These are phyloP conservation scores for Phytophthora cryptogea DNA, from an alignment of 352 stramenopile species.

Conservation along the genomic window DNA sequence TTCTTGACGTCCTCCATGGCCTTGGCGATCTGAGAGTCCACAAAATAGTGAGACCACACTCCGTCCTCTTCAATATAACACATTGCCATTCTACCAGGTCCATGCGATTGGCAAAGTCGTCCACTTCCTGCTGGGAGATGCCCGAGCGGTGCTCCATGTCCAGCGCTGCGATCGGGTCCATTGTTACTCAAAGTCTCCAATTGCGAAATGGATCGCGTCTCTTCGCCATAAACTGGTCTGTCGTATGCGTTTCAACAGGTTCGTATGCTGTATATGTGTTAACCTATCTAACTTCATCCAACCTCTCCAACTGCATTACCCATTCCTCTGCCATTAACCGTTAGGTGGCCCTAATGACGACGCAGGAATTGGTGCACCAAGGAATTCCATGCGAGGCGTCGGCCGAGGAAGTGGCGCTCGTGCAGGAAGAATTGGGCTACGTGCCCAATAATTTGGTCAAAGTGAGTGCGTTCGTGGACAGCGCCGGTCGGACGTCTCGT, in stretches of 20 bases:
- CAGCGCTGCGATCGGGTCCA: conserved; percentile 64
- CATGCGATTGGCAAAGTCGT: conserved; percentile 74
- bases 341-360: conserved; percentile 1
- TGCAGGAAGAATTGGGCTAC: conserved; percentile 53
- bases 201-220: conserved; percentile 22
- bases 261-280: no score
- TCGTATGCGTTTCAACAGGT: no score
- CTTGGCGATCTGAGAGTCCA: conserved; percentile 50
- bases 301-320: no score
- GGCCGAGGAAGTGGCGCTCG: conserved; percentile 29
- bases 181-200: conserved; percentile 19
- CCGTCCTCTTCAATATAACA: not conserved
- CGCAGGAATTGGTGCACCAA: conserved; percentile 30
- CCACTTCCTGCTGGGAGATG: conserved; percentile 66
- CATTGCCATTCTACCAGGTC: conserved; percentile 51
- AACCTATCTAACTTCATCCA: no score
- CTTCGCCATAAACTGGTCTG: not conserved
- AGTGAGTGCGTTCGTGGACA: conserved; percentile 44
- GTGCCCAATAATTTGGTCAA: conserved; percentile 59
- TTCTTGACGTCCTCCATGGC: conserved; percentile 85
- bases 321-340: not conserved
- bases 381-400: conserved; percentile 46
- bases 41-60: conserved; percentile 3
- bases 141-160: conserved; percentile 76
- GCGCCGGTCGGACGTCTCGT: conserved; percentile 13